phyloP scores from a whole-genome alignment of 345 rosid species.

The Raphanus sativus region DNA sequence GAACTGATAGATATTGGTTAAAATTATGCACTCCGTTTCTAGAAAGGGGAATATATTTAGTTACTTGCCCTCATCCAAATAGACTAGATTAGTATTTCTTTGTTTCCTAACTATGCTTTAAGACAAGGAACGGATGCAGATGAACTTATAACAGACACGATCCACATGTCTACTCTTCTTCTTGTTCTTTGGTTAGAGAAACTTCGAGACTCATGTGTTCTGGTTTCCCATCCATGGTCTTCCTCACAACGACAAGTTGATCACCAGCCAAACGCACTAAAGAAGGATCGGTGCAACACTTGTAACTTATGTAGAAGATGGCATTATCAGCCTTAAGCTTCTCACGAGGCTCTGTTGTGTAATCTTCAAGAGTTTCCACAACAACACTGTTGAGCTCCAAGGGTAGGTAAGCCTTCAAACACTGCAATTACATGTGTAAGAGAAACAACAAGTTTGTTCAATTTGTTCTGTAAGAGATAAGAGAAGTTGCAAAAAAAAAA shows the following conservation, averaged over 20 bases:
- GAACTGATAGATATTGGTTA: not conserved
- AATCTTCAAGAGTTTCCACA: too few relatives aligned
- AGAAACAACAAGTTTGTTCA: not conserved
- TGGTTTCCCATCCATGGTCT: constrained; percentile 25
- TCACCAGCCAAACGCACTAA: not conserved
- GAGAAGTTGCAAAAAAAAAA: not conserved
- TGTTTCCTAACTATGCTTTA: not conserved
- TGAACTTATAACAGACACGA: not conserved
- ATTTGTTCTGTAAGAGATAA: not conserved
- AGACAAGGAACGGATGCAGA: not conserved
- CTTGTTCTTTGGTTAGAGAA: not conserved
- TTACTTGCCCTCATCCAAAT: not conserved
- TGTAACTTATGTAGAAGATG: constrained; percentile 18
- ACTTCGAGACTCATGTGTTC: constrained; percentile 12
- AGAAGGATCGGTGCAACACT: not conserved
- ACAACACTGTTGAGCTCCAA: too few relatives aligned
- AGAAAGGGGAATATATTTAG: not conserved
- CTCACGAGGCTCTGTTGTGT: not conserved
- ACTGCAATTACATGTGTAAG: not conserved
- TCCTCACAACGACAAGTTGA: not conserved
- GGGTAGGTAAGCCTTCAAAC: not conserved
- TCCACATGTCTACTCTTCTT: not conserved
- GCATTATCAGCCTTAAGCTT: constrained; percentile 16
- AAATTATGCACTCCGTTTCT: not conserved
- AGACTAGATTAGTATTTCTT: not conserved